Conservation (phyloP, 129 eudicot species). For the Escallonia herrerae region DNA sequence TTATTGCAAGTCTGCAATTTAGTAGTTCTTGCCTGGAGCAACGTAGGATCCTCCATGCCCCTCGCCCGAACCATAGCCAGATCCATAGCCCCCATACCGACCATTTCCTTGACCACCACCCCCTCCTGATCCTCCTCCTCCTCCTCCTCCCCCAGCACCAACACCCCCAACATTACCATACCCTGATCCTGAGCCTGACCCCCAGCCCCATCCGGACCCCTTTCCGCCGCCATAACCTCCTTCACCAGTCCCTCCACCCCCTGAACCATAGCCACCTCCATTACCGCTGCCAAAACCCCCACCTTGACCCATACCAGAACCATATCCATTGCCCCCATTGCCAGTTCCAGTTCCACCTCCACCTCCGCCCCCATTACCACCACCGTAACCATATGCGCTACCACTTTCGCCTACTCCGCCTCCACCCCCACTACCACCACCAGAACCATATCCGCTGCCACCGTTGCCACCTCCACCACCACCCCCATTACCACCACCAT, state of each 20-base stretch:
- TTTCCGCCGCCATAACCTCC: slow-evolving; percentile 20
- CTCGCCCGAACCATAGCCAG: not conserved
- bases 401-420: slow-evolving; percentile 12
- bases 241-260: slow-evolving; percentile 19
- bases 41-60: slow-evolving; percentile 14
- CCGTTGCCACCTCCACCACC: slow-evolving; percentile 20
- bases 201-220: slow-evolving; percentile 15
- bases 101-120: slow-evolving; percentile 14
- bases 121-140: slow-evolving; percentile 19
- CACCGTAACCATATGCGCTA: slow-evolving; percentile 8
- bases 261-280: slow-evolving; percentile 24
- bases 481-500: slow-evolving; percentile 8
- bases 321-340: slow-evolving; percentile 10
- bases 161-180: slow-evolving; percentile 18
- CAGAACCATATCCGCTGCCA: slow-evolving; percentile 4
- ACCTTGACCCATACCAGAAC: slow-evolving; percentile 20
- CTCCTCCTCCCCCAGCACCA: slow-evolving; percentile 17
- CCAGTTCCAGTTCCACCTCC: slow-evolving; percentile 22
- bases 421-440: slow-evolving; percentile 18
- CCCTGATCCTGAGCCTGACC: slow-evolving; percentile 23
- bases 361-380: slow-evolving; percentile 24
- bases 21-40: slow-evolving; percentile 22
- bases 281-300: slow-evolving; percentile 9
- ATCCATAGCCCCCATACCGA: not conserved
- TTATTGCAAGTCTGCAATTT: not conserved